These are phyloP conservation scores for Suillus sp. DNA, from an alignment of 768 basidiomycete species.

Conservation along the genomic window DNA sequence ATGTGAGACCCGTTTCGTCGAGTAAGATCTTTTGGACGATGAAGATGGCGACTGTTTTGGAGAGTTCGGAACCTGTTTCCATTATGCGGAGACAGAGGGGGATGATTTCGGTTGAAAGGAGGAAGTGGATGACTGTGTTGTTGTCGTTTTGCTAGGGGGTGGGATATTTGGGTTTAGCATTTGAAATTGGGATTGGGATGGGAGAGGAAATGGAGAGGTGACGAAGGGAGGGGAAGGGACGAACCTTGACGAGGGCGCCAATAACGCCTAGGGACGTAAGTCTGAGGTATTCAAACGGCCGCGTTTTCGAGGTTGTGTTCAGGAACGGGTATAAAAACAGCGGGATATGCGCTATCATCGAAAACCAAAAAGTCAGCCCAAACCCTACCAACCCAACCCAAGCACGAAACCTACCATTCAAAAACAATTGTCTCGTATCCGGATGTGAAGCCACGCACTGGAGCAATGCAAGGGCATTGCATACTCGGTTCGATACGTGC, in stretches of 20 bases:
- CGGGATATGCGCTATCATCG: constrained; percentile 87
- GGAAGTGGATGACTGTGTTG: constrained; percentile 97
- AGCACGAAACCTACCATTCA: constrained; percentile 66
- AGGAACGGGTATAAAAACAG: constrained; percentile 95
- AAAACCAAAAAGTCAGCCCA: constrained; percentile 10
- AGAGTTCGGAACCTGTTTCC: constrained; percentile 98
- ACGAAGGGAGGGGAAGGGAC: constrained; percentile 16
- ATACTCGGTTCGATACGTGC: constrained; percentile 97
- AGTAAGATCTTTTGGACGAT: constrained; percentile 98
- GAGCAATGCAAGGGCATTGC: constrained; percentile 95
- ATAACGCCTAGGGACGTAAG: constrained; percentile 99
- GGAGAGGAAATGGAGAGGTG: neutral
- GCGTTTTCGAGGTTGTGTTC: constrained; percentile 97
- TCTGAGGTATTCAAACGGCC: constrained; percentile 99
- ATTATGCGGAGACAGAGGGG: constrained; percentile 98
- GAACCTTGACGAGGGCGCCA: constrained; percentile 95
- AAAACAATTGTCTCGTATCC: constrained; percentile 92
- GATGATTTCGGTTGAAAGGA: constrained; percentile 98
- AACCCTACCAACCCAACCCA: neutral
- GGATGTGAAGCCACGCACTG: constrained; percentile 99
- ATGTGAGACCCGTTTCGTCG: constrained; percentile 96
- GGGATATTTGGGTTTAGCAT: constrained; percentile 16
- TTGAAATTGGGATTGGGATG: neutral
- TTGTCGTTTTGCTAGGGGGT: constrained; percentile 93
- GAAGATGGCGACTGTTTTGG: constrained; percentile 99